Base-by-base conservation (phyloP, 768 basidiomycete species). In the Auricularia heimuer region DNA sequence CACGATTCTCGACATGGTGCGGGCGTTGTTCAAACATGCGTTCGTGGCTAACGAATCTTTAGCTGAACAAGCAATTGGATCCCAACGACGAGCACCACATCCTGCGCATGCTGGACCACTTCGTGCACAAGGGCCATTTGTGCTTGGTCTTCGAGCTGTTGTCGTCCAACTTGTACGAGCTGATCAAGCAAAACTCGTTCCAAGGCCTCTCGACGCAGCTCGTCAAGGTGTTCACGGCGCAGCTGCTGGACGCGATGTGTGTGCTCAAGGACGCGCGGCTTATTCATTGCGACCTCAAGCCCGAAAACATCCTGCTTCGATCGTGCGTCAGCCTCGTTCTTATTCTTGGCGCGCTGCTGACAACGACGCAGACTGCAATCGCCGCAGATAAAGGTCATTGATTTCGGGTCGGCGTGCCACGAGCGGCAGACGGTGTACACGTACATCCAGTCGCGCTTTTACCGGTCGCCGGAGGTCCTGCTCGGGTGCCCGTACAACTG, bases 101-200 rank as follows among this genome's bases (percentile, higher is more conserved):
- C 68, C 82, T 99, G 62, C 90, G 97, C 37, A 81, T 99, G 70
- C 88, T 88, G 16, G 97, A 98, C 75, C 92, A 91, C 0, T 99
- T 99, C 78, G 97, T 96, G 65, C 97, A 99, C 77, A 87, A 90
- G 71, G 93, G 83, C 69, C 97, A 99, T 75, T 82, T 99, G 56
- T 99, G 97, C 76, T 89, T 99, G 68, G 96, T 98, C 63, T 98
- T 98, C 72, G 96, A 99, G 75, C 83, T 98, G 61, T 83, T 99
- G 10, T 95, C 94, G 6, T 97, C 94, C 37, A 99, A 99, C 72
- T 82, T 99, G 65, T 99, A 98, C 79, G 97, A 99, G 75, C 84
- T 99, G 73, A 98, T 99, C 85, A 99, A 99, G 80, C 97, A 99
- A 78, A 99, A 99, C 76, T 93, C 95, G 73, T 99, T 98, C 82